These are phyloP conservation scores for Filobasidium wieringae DNA, from an alignment of 768 basidiomycete genomes.

Conservation along the genomic window DNA sequence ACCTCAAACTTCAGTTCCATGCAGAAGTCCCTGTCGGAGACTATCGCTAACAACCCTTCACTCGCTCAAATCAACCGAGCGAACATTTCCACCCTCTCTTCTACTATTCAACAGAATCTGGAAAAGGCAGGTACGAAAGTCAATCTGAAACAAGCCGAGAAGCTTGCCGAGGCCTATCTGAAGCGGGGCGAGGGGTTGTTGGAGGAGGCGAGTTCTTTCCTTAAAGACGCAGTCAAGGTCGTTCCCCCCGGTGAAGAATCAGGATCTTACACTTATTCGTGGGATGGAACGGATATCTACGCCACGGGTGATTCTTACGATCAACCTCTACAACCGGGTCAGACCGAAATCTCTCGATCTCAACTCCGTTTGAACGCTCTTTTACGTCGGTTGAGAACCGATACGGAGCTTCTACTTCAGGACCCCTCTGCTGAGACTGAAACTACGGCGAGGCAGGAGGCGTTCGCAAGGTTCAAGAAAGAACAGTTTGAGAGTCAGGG, in stretches of 20 bases:
- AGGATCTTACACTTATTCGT: conserved; percentile 30
- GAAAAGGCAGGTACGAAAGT: conserved; percentile 22
- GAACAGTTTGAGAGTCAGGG: conserved; percentile 12
- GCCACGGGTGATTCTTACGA: conserved; percentile 21
- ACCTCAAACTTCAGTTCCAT: conserved; percentile 23
- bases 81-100: conserved; percentile 51
- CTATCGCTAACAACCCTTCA: conserved; percentile 16
- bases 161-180: conserved; percentile 65
- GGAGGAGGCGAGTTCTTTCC: conserved; percentile 46
- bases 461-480: conserved; percentile 24
- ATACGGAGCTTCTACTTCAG: conserved; percentile 61
- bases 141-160: conserved; percentile 46
- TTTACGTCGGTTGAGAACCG: conserved; percentile 57
- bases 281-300: conserved; percentile 77
- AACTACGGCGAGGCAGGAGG: conserved; percentile 21
- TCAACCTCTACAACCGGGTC: conserved; percentile 18
- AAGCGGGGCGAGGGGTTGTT: conserved; percentile 46
- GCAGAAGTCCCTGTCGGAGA: conserved; percentile 18
- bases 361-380: conserved; percentile 56
- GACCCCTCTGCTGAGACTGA: conserved; percentile 60
- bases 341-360: conserved; percentile 44
- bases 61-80: conserved; percentile 27
- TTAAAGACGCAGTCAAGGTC: conserved; percentile 83
- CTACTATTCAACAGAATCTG: conserved; percentile 60
- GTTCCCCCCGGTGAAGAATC: conserved; percentile 58